phyloP scores from a whole-genome alignment of 2,329 filamentous ascomycete species.

The Arachnomyces sp. region DNA sequence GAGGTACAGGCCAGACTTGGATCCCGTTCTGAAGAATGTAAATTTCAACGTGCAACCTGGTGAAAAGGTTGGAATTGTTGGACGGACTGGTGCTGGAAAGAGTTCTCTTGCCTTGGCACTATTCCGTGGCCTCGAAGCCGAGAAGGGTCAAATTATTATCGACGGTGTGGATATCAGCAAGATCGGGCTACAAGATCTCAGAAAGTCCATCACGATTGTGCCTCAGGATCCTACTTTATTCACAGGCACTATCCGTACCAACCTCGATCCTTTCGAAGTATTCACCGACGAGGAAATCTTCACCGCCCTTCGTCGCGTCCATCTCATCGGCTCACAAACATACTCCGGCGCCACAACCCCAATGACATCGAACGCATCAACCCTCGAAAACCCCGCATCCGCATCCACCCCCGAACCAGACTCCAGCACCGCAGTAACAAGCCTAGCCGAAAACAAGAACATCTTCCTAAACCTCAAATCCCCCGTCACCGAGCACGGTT shows the following conservation, averaged over 20 bases:
- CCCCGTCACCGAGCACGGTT: constrained; percentile 77
- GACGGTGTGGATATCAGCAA: constrained; percentile 82
- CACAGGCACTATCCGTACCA: constrained; percentile 81
- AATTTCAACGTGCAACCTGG: constrained; percentile 86
- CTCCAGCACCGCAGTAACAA: constrained; percentile 8
- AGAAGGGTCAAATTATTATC: constrained; percentile 79
- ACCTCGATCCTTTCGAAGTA: constrained; percentile 82
- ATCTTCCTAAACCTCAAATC: constrained; percentile 82
- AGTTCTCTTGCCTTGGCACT: constrained; percentile 87
- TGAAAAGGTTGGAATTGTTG: constrained; percentile 97
- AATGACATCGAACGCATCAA: constrained; percentile 17
- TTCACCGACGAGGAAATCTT: constrained; percentile 91
- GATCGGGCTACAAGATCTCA: constrained; percentile 88
- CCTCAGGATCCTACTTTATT: constrained; percentile 92
- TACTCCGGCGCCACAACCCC: constrained; percentile 4
- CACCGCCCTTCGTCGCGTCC: constrained; percentile 74
- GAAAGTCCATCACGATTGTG: constrained; percentile 92
- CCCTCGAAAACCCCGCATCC: not conserved
- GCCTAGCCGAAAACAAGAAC: constrained; percentile 71
- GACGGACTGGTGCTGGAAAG: constrained; percentile 91
- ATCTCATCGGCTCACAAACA: constrained; percentile 56
- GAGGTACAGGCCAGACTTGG: constrained; percentile 77
- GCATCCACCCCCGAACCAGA: constrained; percentile 7
- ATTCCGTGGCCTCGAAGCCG: constrained; percentile 88
- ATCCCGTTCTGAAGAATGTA: constrained; percentile 75